phyloP scores from a whole-genome alignment of 139 green algal genomes.

The Chlorella vulgaris region DNA sequence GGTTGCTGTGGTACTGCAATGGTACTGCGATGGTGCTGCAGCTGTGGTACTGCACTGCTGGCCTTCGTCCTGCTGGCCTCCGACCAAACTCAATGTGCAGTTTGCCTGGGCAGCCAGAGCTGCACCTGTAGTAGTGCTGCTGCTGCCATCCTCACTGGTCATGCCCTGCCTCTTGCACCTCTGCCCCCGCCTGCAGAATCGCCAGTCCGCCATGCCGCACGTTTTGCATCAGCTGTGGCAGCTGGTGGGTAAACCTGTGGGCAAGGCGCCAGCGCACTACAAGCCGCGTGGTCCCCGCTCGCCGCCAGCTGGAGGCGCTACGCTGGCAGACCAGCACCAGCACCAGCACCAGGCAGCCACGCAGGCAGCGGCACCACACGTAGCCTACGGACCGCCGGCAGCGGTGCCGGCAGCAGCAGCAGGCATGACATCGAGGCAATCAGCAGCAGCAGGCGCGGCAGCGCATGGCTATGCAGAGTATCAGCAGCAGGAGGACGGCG shows the following conservation, averaged over 20 bases:
- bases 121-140: too few relatives aligned
- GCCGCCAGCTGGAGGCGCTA: background rate
- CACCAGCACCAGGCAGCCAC: background rate
- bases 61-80: too few relatives aligned
- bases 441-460: background rate
- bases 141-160: background rate
- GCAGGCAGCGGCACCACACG: background rate
- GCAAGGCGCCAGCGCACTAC: constrained; percentile 22
- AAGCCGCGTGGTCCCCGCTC: constrained; percentile 11
- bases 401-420: background rate
- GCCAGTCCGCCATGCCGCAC: constrained; percentile 13
- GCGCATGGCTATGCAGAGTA: background rate
- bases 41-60: too few relatives aligned
- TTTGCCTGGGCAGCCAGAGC: too few relatives aligned
- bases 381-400: background rate
- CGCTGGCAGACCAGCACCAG: background rate
- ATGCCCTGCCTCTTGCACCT: background rate
- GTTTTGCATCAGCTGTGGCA: constrained; percentile 31
- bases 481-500: background rate
- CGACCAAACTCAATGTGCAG: too few relatives aligned
- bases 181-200: background rate
- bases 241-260: constrained; percentile 26
- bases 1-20: background rate
- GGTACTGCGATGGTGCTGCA: too few relatives aligned
- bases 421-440: too few relatives aligned